A percentile compares a stretch with the other conserved stretches of the same genome.
These are phyloP conservation scores for Neurospora sublineolata DNA, from an alignment of 495 filamentous ascomycete genomes.

Conservation along the genomic window DNA sequence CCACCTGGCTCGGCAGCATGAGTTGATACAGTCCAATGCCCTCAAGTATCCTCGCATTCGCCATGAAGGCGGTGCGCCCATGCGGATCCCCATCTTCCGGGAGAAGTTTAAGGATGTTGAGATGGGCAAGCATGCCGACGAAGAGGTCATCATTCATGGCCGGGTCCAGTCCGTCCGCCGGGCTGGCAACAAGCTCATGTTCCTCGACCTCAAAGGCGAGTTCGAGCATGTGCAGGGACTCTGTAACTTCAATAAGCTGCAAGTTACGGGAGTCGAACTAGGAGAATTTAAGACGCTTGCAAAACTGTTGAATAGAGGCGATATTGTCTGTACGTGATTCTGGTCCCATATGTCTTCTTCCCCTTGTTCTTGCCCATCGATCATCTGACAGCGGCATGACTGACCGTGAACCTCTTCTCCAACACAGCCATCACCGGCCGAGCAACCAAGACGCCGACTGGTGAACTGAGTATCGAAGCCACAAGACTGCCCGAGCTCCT, in stretches of 20 bases:
- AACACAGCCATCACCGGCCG: constrained; percentile 48
- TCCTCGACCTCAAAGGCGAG: constrained; percentile 68
- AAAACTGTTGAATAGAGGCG: constrained; percentile 53
- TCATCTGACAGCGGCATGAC: not conserved
- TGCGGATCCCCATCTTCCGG: constrained; percentile 29
- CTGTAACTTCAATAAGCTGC: constrained; percentile 50
- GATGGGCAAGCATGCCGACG: constrained; percentile 16
- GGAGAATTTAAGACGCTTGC: constrained; percentile 45
- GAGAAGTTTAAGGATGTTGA: constrained; percentile 22
- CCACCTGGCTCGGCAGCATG: constrained; percentile 21
- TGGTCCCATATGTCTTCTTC: constrained; percentile 35
- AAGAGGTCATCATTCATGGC: constrained; percentile 36
- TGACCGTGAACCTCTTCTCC: not conserved
- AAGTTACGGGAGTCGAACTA: constrained; percentile 19
- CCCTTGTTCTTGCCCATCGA: not conserved
- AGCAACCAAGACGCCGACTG: constrained; percentile 57
- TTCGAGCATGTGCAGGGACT: constrained; percentile 60
- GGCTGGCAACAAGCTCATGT: constrained; percentile 60
- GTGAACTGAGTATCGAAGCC: constrained; percentile 67
- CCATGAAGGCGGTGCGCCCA: constrained; percentile 11
- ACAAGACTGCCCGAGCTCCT: constrained; percentile 57
- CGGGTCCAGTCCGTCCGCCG: constrained; percentile 33
- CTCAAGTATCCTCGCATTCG: constrained; percentile 31
- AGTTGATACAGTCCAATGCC: constrained; percentile 21
- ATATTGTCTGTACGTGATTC: constrained; percentile 47